Base-by-base conservation (phyloP, 2,329 filamentous ascomycete species). In the Furcasterigmium sp. region DNA sequence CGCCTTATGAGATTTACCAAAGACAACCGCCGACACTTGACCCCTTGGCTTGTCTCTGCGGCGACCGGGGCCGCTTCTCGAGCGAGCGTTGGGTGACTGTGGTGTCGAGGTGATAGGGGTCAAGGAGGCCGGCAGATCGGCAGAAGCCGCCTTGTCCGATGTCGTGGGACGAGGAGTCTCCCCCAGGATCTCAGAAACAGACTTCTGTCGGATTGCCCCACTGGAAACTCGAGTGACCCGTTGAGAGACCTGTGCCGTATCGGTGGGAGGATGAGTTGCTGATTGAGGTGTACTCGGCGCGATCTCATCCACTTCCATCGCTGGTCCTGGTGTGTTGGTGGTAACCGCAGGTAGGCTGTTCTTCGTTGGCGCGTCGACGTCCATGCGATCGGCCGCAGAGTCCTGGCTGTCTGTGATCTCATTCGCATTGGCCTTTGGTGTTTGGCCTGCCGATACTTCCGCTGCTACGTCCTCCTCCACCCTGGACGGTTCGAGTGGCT, bases 21-120 rank as follows among this genome's bases (percentile, higher is more conserved):
- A 93, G 0, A 91, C 75, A 4, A 93, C 87, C 0, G 81, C 87
- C 2, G 84, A 88, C 13, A 84, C 70, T 52, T 84, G 84, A 49
- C 74, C 80, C 55, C 81, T 84, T 40, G 78, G 73, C 49, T 72
- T 76, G 25, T 77, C 71, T 51, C 76, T 80, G 30, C 67, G 66
- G 46, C 76, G 73, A 21, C 51, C 51, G 7, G 60, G 49, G 8
- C 56, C 43, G 9, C 42, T 41, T 42, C 52, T 35, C 48, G 54
- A 18, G 39, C 60, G 61, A 3, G 60, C 51, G 2, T 57, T 57
- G 4, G 70, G 67, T 13, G 70, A 74, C 48, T 64, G 69, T 43
- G 64, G 68, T 18, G 65, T 72, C 49, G 60, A 65, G 11, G 68
- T 68, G n/a, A 65, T 50, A 8, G 65, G 65, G 1, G 66, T 69